Percentiles rank a stretch among this genome's conserved stretches.
These are phyloP conservation scores for Fusarium sp. DNA, from an alignment of 2,329 filamentous ascomycete species.

Conservation along the genomic window DNA sequence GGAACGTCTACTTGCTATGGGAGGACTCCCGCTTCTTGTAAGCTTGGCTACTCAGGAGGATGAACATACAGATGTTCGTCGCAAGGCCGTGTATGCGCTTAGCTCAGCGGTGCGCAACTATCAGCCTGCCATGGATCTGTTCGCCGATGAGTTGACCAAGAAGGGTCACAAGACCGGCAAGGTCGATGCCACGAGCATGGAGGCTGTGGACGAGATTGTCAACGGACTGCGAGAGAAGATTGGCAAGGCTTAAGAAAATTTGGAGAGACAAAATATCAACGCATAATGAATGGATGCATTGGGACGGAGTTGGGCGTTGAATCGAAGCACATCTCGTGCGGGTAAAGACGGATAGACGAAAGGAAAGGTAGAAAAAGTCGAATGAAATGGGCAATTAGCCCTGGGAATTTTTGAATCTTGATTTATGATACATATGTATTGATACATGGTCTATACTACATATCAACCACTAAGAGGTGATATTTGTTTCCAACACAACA, in stretches of 20 bases:
- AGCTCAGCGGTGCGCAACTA: slow-evolving; percentile 90
- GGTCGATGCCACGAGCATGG: slow-evolving; percentile 89
- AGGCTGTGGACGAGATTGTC: slow-evolving; percentile 81
- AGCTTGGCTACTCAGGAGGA: slow-evolving; percentile 70
- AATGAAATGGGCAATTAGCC: slow-evolving; percentile 29
- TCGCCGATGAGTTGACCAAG: slow-evolving; percentile 71
- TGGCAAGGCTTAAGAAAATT: slow-evolving; percentile 43
- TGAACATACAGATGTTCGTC: slow-evolving; percentile 72
- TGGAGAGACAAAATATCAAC: slow-evolving; percentile 1
- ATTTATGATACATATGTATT: slow-evolving; percentile 51
- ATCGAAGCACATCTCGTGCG: slow-evolving; percentile 2
- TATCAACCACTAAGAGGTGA: slow-evolving; percentile 38
- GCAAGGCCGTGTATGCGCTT: slow-evolving; percentile 90
- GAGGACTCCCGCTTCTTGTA: slow-evolving; percentile 77
- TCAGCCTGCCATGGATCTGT: slow-evolving; percentile 80
- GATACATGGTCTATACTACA: slow-evolving; percentile 50
- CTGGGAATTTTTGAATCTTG: slow-evolving; percentile 32
- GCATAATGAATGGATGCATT: slow-evolving; percentile 45
- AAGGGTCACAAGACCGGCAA: slow-evolving; percentile 66
- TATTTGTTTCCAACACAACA: slow-evolving; percentile 16
- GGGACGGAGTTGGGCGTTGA: slow-evolving; percentile 51
- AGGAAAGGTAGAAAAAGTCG: slow-evolving; percentile 14
- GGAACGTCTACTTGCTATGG: slow-evolving; percentile 72
- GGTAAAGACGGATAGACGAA: slow-evolving; percentile 12
- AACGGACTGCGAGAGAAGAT: slow-evolving; percentile 69